Evolutionary conservation across 2,329 filamentous ascomycete species (phyloP), one percentile per base, ranked within the genome.

Genomic region (Fusarium sp.): DNA sequence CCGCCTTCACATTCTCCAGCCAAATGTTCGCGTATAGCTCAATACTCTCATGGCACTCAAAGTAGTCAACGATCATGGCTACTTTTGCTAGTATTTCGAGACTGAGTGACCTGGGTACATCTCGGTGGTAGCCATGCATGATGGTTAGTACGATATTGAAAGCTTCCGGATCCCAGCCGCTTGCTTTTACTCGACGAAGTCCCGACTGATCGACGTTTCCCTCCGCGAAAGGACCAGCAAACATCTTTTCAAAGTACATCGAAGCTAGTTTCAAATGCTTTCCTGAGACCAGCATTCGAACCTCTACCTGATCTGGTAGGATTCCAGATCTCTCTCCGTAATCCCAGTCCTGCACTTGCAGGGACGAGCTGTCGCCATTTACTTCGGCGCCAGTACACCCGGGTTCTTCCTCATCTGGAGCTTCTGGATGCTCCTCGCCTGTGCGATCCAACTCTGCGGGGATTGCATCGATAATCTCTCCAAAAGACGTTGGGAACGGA

Each of bases 1-100:
- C 3, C 1, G 3, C 13, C 1, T 2, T 17, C 33, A 54, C 6
- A 5, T 1, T 1, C 3, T 17, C 10, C 1, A 76, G 39, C 75
- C 73, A 76, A 1, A 57, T n/a, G 0, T 43, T 34, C 1, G 15
- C 18, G 17, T 66, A 53, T 4, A 49, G 0, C 1, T 73, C 67
- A 0, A 68, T 5, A 2, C 26, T 42, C 5, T 78, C 76, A 7
- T 71, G 57, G n/a, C 72, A 77, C 4, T 73, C 44, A 13, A 73
- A 77, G 24, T 75, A 73, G 10, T 78, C 59, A 0, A 77, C 68
- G 8, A 78, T 36, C 9, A 73, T 69, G 0, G 74, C 70, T 1
- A 77, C 11, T 22, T 75, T 75, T 1, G 70, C 68, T 3, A 77
- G 61, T 56, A 67, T 68, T 5, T 74, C 66, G 3, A 76, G 42